Evolutionary conservation across 805 yeast species (phyloP), one percentile per base, ranked within the genome.

Genomic region (Kazachstania viticola): DNA sequence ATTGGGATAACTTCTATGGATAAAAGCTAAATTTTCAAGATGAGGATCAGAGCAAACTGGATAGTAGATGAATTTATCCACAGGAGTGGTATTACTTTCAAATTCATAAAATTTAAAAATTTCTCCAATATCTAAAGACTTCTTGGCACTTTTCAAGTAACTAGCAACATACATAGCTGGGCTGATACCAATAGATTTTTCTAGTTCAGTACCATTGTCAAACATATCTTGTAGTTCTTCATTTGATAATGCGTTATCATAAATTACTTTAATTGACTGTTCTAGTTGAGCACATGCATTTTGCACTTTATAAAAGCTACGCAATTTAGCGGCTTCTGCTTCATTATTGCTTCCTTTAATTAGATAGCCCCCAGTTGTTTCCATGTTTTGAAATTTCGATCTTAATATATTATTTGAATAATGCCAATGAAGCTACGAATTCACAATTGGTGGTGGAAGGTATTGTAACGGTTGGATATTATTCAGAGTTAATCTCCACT

Each of bases 1-100:
- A 27, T 35, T 45, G 4, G 41, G 35, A 18, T 34, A 33, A 35
- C 46, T 41, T 31, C 33, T 40, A 30, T 46, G 51, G 17, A 40
- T 32, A 27, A 46, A 46, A 2, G 51, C 49, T 23, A 46, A 30
- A 13, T 41, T 33, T 31, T 45, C 49, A 23, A 46, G 26, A 4
- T 36, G 13, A 9, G 39, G 37, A 33, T 39, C 36, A 4, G 43
- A 36, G 4, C 42, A 31, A 4, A 46, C 44, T 4, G 51, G 51
- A 31, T 44, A 46, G 9, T 31, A 18, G 12, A 45, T 39, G 26
- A 32, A 39, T 14, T 26, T 8, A 25, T 40, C 37, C 4, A 46
- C 38, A 4, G 37, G 36, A 6, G 35, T 27, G 4, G 25, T 14
- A 5, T 30, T 33, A 5, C 26, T 21, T 9, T 41, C 30, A 29